Conservation (phyloP, 805 yeast species). For the Metschnikowia colocasiae region DNA sequence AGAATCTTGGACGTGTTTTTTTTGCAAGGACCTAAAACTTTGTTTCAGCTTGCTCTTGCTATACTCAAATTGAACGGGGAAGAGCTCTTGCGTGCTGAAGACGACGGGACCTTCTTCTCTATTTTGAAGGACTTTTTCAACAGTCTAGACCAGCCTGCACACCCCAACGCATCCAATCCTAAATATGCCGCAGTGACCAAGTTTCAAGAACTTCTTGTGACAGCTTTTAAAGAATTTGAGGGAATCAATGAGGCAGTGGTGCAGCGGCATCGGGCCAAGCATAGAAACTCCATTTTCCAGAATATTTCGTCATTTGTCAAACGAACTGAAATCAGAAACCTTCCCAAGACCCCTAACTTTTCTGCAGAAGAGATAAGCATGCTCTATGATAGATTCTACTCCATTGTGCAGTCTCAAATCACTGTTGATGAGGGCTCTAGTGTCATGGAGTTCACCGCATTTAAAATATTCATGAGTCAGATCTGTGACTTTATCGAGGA, state of each 20-base stretch:
- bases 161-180: constrained; percentile 64
- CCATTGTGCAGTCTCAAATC: constrained; percentile 63
- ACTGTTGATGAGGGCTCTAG: constrained; percentile 48
- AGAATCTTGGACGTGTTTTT: constrained; percentile 88
- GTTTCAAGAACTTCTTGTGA: constrained; percentile 86
- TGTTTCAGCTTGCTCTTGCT: constrained; percentile 92
- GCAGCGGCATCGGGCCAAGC: constrained; percentile 61
- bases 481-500: constrained; percentile 69
- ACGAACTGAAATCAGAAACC: constrained; percentile 82
- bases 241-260: constrained; percentile 74
- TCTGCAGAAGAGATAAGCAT: constrained; percentile 57
- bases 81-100: constrained; percentile 69
- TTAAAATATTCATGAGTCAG: constrained; percentile 69
- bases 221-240: constrained; percentile 87
- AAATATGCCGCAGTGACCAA: constrained; percentile 67
- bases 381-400: constrained; percentile 81
- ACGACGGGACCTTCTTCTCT: constrained; percentile 89
- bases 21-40: constrained; percentile 80
- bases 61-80: constrained; percentile 88
- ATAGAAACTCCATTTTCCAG: constrained; percentile 71
- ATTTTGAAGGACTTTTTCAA: constrained; percentile 79
- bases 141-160: constrained; percentile 72
- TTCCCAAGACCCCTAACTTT: constrained; percentile 69
- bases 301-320: constrained; percentile 90
- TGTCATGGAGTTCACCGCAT: constrained; percentile 72